A percentile compares a stretch with the other conserved stretches of the same genome.
Conservation (phyloP, 805 yeast genomes). For the Saturnispora hagleri region DNA sequence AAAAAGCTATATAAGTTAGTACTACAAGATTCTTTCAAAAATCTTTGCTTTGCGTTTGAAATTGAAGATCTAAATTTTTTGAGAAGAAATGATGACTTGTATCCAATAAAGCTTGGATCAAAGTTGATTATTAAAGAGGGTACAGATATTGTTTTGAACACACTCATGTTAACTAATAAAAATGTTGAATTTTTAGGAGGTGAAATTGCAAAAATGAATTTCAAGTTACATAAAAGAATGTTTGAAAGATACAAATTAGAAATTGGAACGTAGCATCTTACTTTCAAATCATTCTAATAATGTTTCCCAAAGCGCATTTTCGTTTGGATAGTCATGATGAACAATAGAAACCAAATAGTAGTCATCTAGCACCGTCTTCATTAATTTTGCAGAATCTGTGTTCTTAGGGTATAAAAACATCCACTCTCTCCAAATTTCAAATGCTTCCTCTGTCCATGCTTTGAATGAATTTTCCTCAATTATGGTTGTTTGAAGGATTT, state of each 20-base stretch:
- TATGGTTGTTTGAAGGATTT: slow-evolving; percentile 84
- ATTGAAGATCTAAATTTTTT: slow-evolving; percentile 43
- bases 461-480: slow-evolving; percentile 86
- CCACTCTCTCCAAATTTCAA: slow-evolving; percentile 89
- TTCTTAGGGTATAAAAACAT: slow-evolving; percentile 60
- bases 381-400: slow-evolving; percentile 48
- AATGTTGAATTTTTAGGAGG: slow-evolving; percentile 24
- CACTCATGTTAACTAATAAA: slow-evolving; percentile 27
- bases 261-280: slow-evolving; percentile 15
- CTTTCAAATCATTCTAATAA: slow-evolving; percentile 27
- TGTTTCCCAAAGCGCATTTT: slow-evolving; percentile 68
- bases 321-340: slow-evolving; percentile 73
- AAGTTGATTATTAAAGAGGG: slow-evolving; percentile 43
- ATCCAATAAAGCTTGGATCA: slow-evolving; percentile 46
- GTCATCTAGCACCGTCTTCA: slow-evolving; percentile 50
- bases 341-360: slow-evolving; percentile 77
- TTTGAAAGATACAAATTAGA: slow-evolving; percentile 31
- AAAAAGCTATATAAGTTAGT: slow-evolving; percentile 40
- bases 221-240: slow-evolving; percentile 24
- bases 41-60: slow-evolving; percentile 50
- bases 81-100: slow-evolving; percentile 14
- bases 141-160: slow-evolving; percentile 39
- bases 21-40: slow-evolving; percentile 44
- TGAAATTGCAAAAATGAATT: slow-evolving; percentile 21
- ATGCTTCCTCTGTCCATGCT: slow-evolving; percentile 97